Evolutionary conservation across 768 basidiomycete species (phyloP), one percentile per base, ranked within the genome.

Genomic region (Termitomyces sp.): DNA sequence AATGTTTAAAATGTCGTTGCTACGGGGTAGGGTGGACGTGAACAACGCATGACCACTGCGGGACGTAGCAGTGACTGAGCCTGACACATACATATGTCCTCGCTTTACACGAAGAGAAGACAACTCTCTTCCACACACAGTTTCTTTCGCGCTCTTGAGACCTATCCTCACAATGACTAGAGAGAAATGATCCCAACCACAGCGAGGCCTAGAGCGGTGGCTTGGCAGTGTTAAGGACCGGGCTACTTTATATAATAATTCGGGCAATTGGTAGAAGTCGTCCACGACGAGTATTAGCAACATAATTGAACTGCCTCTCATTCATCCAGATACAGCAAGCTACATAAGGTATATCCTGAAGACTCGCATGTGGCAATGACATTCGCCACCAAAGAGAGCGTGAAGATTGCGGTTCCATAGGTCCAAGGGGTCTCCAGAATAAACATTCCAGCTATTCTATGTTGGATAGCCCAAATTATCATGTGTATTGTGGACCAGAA

Each of bases 181-280:
- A n/a, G 50, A 52, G n/a, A 52, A 26, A 50, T 50, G 14, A 52
- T 24, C 10, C 50, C 50, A 12, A 52, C 50, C 22, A 36, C 7
- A 22, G 50, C 1, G 50, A 52, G 24, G 36, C 22, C 50, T 52
- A 27, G 24, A 16, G 3, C 9, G 3, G 37, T n/a, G 18, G 10
- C 22, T 52, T 20, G 10, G 57, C 57, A 32, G 57, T 53, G 30
- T 58, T 58, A 14, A 58, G 52, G 13, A 53, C n/a, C n/a, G n/a
- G 36, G 20, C 57, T 52, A 30, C 57, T 58, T 33, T 58, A 52
- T 9, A 58, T 8, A 9, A 58, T 22, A 24, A 58, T 58, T 58
- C 46, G 52, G 16, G 50, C 50, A 26, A 52, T 39, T 12, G 50
- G 50, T 30, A 52, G 33, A 50, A 50, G 48, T 34, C 20, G 48